Conservation (phyloP, 257 asterid genomes). For the Oldenlandia corymbosa region DNA sequence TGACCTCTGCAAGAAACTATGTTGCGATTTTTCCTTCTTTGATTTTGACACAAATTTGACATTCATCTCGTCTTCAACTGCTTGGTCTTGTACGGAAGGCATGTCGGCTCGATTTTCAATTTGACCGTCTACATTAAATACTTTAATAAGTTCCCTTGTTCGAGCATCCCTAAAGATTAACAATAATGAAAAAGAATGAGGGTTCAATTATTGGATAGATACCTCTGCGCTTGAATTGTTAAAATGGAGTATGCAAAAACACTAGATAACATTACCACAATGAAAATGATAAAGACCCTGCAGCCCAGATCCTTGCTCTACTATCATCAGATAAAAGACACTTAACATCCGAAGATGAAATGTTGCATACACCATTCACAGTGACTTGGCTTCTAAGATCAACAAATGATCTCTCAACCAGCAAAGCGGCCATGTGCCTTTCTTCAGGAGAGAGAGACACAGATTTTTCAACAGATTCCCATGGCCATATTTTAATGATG, state of each 20-base stretch:
- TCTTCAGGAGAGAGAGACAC: constrained; percentile 70
- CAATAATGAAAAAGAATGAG: constrained; percentile 18
- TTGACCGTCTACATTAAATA: constrained; percentile 78
- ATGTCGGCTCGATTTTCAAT: constrained; percentile 66
- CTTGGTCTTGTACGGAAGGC: constrained; percentile 56
- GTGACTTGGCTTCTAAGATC: constrained; percentile 87
- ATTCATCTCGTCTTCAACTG: constrained; percentile 64
- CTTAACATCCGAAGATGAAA: constrained; percentile 85
- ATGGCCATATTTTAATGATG: constrained; percentile 70
- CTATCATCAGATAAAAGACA: constrained; percentile 54
- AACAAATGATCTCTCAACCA: constrained; percentile 69
- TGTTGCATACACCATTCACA: constrained; percentile 70
- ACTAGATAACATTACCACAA: constrained; percentile 49
- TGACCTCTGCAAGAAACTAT: constrained; percentile 75
- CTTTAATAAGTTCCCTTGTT: constrained; percentile 78
- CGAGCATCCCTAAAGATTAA: constrained; percentile 78
- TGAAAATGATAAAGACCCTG: constrained; percentile 67
- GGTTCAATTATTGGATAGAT: neutral
- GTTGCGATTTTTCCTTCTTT: constrained; percentile 84
- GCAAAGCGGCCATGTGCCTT: constrained; percentile 75
- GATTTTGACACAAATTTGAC: constrained; percentile 61
- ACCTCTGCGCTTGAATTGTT: neutral
- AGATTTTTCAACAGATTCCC: constrained; percentile 85
- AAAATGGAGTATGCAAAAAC: neutral
- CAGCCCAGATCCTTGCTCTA: constrained; percentile 83